phyloP scores from a whole-genome alignment of 495 filamentous ascomycete species.

The Xylaria sp. region DNA sequence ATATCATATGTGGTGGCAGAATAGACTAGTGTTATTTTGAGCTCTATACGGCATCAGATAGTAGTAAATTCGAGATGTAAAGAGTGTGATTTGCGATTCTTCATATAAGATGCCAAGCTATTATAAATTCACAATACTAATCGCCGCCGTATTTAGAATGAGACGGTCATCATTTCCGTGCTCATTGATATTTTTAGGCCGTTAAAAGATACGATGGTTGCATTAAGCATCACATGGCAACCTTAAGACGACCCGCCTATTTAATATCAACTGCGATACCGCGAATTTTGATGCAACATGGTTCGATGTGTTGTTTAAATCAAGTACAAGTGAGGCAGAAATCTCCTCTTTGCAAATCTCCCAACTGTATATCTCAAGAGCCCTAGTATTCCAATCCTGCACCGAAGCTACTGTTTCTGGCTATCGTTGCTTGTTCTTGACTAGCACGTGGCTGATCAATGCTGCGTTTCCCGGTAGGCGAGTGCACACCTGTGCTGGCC shows the following conservation, averaged over 20 bases:
- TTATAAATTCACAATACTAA: neutral
- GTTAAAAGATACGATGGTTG: neutral
- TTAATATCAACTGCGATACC: neutral
- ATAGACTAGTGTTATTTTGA: neutral
- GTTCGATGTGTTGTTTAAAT: neutral
- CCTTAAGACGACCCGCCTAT: neutral
- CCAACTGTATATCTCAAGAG: neutral
- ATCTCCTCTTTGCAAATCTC: neutral
- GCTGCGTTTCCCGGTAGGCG: constrained; percentile 42
- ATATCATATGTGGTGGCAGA: neutral
- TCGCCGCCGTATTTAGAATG: neutral
- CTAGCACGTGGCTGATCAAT: constrained; percentile 46
- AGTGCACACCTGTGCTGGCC: constrained; percentile 34
- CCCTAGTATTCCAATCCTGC: constrained; percentile 52
- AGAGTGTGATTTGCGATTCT: neutral
- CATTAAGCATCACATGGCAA: neutral
- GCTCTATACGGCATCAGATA: neutral
- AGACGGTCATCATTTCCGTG: neutral
- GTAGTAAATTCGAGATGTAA: neutral
- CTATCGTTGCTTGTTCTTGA: constrained; percentile 51
- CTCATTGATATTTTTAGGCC: neutral
- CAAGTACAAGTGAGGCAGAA: neutral
- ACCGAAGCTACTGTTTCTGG: constrained; percentile 55
- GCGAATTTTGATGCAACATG: neutral
- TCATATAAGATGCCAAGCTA: neutral